A percentile compares a stretch with the other conserved stretches of the same genome.
phyloP scores from a whole-genome alignment of 2,329 filamentous ascomycete species.

The Rosellinia necatrix region DNA sequence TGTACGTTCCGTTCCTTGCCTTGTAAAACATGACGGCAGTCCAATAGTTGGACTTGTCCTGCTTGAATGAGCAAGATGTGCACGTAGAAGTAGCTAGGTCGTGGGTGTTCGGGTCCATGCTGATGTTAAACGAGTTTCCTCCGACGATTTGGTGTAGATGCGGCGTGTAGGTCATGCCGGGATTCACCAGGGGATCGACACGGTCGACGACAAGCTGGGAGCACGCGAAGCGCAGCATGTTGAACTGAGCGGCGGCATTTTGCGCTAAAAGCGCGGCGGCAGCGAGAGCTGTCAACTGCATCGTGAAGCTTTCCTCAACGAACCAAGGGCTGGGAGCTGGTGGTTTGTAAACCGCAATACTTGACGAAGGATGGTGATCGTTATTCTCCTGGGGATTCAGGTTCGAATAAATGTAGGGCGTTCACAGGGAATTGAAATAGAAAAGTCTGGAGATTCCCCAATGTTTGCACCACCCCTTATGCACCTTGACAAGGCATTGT shows the following conservation, averaged over 20 bases:
- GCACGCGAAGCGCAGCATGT: constrained; percentile 54
- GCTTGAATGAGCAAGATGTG: constrained; percentile 50
- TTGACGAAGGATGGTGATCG: not conserved
- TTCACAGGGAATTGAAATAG: constrained; percentile 28
- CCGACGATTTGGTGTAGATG: constrained; percentile 55
- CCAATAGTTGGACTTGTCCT: constrained; percentile 55
- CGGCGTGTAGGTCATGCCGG: constrained; percentile 49
- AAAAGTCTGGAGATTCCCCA: constrained; percentile 30
- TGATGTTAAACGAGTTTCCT: constrained; percentile 51
- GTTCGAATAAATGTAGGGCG: constrained; percentile 23
- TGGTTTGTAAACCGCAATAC: constrained; percentile 1
- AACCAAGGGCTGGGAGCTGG: not conserved
- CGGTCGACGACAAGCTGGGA: constrained; percentile 54
- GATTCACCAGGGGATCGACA: constrained; percentile 52
- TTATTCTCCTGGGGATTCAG: not conserved
- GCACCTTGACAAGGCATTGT: constrained; percentile 27
- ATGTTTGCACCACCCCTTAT: constrained; percentile 33
- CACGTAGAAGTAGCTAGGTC: constrained; percentile 47
- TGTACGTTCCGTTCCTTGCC: constrained; percentile 49
- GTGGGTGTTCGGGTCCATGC: constrained; percentile 46
- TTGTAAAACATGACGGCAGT: constrained; percentile 53
- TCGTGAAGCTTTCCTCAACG: constrained; percentile 28
- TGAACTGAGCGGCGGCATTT: constrained; percentile 41
- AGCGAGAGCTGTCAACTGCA: constrained; percentile 42
- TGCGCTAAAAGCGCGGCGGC: constrained; percentile 41